Base-by-base conservation (phyloP, 164 flowering plant genomes). In the Hamamelis virginiana region DNA sequence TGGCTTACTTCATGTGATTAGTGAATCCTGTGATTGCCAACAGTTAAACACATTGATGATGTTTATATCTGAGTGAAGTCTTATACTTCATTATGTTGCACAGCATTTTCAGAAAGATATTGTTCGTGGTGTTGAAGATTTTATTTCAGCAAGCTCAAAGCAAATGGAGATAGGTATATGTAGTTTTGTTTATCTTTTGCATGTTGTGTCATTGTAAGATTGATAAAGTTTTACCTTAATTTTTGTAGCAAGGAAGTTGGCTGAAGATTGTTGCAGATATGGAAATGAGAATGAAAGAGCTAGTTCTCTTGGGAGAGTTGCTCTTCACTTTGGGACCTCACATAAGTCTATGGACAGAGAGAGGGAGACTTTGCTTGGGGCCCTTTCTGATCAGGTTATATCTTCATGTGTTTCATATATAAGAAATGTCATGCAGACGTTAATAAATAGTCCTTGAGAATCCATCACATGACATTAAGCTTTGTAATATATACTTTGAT, bases 81-180 rank as follows among this genome's bases (percentile, higher is more conserved):
- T 48, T 23, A 33, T 38, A n/a, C 15, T 23, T 76, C 67, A 16
- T 62, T 69, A 25, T 76, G 46, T 48, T 68, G 44, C 33, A 62
- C 87, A 94, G 98, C 93, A 90, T 86, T 86, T 85, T 73, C 98
- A 94, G 72, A 85, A 75, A 83, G 84, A 86, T 75, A 77, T 94
- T 76, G 98, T 88, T 55, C 96, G 91, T 45, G 94, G 92, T n/a
- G 80, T 90, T 43, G 97, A 90, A 81, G 84, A 85, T 73, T 83
- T 82, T 68, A 73, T 85, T 47, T 72, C 87, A 45, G 69, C 80
- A 14, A 79, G 93, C 69, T 78, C 81, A 47, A 90, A 90, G 80
- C 91, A 90, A 70, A 79, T 85, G 86, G 92, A 87, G 70, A 84
- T 88, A 72, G 89, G 98, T 91, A 67, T 69, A 72, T 71, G 5